Evolutionary conservation across 371 early-diverging fungal species (phyloP), one percentile per base, ranked within the genome.

Genomic region (Batkoa obscura): DNA sequence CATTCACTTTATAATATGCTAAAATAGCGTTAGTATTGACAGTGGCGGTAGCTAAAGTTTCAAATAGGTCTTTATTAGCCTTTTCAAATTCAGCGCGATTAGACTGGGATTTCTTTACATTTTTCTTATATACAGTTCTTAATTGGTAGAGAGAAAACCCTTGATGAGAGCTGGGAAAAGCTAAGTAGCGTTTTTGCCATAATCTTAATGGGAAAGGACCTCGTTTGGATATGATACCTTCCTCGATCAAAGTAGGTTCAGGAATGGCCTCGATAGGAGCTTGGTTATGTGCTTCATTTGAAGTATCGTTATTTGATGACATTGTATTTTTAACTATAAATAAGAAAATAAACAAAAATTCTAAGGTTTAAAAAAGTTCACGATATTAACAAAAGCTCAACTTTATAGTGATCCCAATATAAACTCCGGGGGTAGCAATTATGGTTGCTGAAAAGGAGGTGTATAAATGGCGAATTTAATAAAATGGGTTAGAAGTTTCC

Each of bases 111-210:
- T 50, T 39, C 48, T 59, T 59, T 38, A 63, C 66, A 55, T 68
- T 68, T 31, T 69, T 66, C 56, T 65, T 66, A 55, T 68, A 67
- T 12, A 72, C 62, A 3, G 62, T 53, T 48, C 64, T 60, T 46
- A 72, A 64, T 36, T 61, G 58, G 50, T 45, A 57, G 13, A 72
- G 60, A 37, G 59, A 54, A 42, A 63, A 60, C 15, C 66, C 62
- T n/a, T 41, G 56, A 9, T 36, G 39, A 4, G n/a, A 31, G 30
- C 60, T 62, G 35, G 65, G 63, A 53, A 70, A 63, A 42, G 62
- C 59, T 56, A 70, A 70, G 60, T 62, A 68, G 23, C 70, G 64
- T 62, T 70, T 70, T 55, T 70, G 64, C 70, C 70, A 70, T 5
- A 68, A 60, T 56, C 66, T 59, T 35, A 70, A 33, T 0, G 70